Base-by-base conservation (phyloP, 2,329 filamentous ascomycete species). In the Ophiostoma montium region DNA sequence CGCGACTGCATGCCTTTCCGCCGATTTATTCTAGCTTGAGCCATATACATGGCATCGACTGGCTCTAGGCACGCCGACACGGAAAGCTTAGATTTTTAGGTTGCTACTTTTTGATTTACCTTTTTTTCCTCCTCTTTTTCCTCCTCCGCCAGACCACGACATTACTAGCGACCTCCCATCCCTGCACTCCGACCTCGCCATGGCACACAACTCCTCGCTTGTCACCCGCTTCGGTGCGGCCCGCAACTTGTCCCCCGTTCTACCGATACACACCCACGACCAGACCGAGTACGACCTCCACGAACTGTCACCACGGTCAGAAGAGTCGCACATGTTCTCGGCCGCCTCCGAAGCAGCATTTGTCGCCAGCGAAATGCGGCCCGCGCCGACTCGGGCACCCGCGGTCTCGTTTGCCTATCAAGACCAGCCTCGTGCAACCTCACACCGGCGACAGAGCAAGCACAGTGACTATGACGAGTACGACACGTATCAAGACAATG, bases 281-380 rank as follows among this genome's bases (percentile, higher is more conserved):
- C 52, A 54, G 12, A 63, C 60, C 60, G 62, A 63, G 36, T 64
- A 65, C 53, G 58, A 61, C 50, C 52, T 65, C 10, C 53, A 57
- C 38, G 61, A 64, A 15, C 58, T 65, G 6, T 61, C 61, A 1
- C 62, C 63, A 0, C 57, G 53, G 15, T 50, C 61, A 11, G 60
- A 63, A 13, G 53, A 60, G 15, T 54, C 23, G 15, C 52, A 58
- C 13, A 53, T 60, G 9, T 51, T 58, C 1, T 44, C 55, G 0
- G 49, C 50, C 7, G 43, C 19, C 3, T 30, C 44, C 30, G 41
- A 45, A 15, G 12, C 30, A 3, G 43, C 43, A 19, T 44, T 44
- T 33, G 31, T 35, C 1, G 7, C 31, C 8, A 31, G 35, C 32
- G 18, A 16, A 30, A 21, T 19, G 32, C 19, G 12, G 23, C 19